These are phyloP conservation scores for Epichloe typhina DNA, from an alignment of 2,329 filamentous ascomycete genomes.

Conservation along the genomic window DNA sequence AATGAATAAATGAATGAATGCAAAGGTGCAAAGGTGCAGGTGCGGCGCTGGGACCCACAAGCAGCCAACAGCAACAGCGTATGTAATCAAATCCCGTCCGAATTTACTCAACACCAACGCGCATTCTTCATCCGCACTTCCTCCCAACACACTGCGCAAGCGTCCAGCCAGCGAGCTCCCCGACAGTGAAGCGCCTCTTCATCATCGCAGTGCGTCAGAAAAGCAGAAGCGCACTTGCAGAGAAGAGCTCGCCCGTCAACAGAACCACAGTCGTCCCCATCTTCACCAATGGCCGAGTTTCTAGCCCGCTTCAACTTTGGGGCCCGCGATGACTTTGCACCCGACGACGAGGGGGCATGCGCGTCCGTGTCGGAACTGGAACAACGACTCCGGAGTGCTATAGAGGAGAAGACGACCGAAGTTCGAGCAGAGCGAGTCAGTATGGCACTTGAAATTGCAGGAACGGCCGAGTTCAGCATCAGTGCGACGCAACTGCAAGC, in stretches of 20 bases:
- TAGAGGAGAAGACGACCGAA: constrained; percentile 30
- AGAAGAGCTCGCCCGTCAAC: neutral
- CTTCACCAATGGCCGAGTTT: constrained; percentile 23
- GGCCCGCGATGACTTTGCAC: constrained; percentile 10
- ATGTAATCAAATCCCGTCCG: neutral
- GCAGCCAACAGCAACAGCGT: too few species aligned
- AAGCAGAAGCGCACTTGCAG: neutral
- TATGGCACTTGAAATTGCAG: constrained; percentile 31
- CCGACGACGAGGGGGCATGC: constrained; percentile 14
- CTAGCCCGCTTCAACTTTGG: constrained; percentile 23
- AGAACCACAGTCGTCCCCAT: neutral
- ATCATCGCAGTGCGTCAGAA: neutral
- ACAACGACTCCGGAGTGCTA: constrained; percentile 25
- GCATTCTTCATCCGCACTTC: neutral
- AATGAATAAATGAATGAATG: too few species aligned
- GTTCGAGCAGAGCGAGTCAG: constrained; percentile 38
- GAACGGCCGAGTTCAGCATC: constrained; percentile 30
- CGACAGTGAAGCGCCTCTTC: neutral
- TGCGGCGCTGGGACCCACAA: too few species aligned
- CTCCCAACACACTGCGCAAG: neutral
- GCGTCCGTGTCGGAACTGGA: constrained; percentile 32
- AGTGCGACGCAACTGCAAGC: constrained; percentile 24
- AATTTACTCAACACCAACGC: neutral
- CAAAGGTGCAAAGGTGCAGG: too few species aligned
- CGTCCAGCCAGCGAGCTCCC: neutral